Base-by-base conservation (phyloP, 2,329 filamentous ascomycete species). In the Fusarium aywerte region DNA sequence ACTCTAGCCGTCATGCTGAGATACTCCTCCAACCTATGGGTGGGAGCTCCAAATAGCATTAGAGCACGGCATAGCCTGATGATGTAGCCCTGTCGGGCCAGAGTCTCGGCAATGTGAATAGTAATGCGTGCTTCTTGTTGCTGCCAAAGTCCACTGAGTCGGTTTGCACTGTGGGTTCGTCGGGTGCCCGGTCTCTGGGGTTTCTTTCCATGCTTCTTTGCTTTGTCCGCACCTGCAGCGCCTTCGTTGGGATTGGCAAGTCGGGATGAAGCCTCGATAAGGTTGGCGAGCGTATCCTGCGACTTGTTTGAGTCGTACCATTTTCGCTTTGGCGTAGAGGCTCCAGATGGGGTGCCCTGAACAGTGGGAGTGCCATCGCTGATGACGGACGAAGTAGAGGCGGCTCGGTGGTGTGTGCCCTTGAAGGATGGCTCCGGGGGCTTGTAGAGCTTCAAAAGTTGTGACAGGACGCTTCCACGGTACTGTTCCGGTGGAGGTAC, bases 21-120 rank as follows among this genome's bases (percentile, higher is more conserved):
- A 74, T 96, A 97, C 75, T 97, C 91, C 77, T 97, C 94, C 11
- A 97, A 81, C 10, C 94, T 88, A 80, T 97, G 94, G 0, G 93
- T 96, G 0, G 94, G 94, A 1, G 94, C 94, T 15, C 94, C 94
- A 67, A 91, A 97, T 63, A 88, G 83, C 93, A 97, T 97, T 62
- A 97, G 79, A 1, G 92, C 91, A 40, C 89, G 88, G 76, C 93
- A 97, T 6, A 97, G 86, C 74, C 90, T 92, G 65, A 94, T 86
- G 50, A 97, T 85, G 76, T 96, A 97, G 65, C 88, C 87, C 72
- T 97, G 93, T 4, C 93, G 87, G 35, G 89, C 88, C 15, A 97
- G 83, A 3, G 90, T 94, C 68, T 88, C 82, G 27, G 87, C 86
- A 65, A 89, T 89, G 71, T 84, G 81, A 16, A 83, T 73, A 1